Base-by-base conservation (phyloP, 495 filamentous ascomycete genomes). In the Patellaria atrata region DNA sequence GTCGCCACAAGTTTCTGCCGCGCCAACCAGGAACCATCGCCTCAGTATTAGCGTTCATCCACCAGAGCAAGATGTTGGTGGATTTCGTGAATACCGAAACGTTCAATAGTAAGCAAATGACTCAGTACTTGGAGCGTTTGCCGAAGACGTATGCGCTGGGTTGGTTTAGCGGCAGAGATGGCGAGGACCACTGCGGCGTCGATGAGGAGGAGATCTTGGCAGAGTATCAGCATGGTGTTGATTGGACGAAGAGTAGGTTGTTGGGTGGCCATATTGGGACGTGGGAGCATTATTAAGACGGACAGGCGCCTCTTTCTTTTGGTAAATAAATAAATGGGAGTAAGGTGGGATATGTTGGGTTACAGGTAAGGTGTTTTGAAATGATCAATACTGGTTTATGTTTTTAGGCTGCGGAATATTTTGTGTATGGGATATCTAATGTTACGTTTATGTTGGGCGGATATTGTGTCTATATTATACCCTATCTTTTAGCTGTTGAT, bases 1-100 rank as follows among this genome's bases (percentile, higher is more conserved):
- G 78, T 1, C 58, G 70, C 1, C 63, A 70, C 22, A 57, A 75
- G 1, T 81, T 83, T 50, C 56, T 82, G 9, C 78, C 78, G 5
- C 65, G 78, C 2, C 75, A 80, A 56, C 77, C 77, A 2, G 76
- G 69, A 19, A 81, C 77, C 7, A 81, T 83, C 35, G 72, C 74
- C 17, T 71, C 67, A 24, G 68, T 83, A 22, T 60, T 83, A 30
- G 77, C 75, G 7, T 83, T 74, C 48, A 72, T 83, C 31, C 70
- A 83, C 47, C 75, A 79, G 49, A 68, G 61, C 46, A 77, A 77
- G 57, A 81, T 82, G 78, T 52, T 82, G 36, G 72, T 71, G 25
- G 64, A 71, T 38, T 83, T 83, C 44, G 70, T 75, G 1, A 70
- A 68, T 11, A 80, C 75, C 19, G 67, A 73, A 33, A 68, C 68